Percentiles rank a stretch among this genome's conserved stretches.
Evolutionary conservation across 192 early-diverging fungal genomes (phyloP).

Genomic region (Coemansia furcata): DNA sequence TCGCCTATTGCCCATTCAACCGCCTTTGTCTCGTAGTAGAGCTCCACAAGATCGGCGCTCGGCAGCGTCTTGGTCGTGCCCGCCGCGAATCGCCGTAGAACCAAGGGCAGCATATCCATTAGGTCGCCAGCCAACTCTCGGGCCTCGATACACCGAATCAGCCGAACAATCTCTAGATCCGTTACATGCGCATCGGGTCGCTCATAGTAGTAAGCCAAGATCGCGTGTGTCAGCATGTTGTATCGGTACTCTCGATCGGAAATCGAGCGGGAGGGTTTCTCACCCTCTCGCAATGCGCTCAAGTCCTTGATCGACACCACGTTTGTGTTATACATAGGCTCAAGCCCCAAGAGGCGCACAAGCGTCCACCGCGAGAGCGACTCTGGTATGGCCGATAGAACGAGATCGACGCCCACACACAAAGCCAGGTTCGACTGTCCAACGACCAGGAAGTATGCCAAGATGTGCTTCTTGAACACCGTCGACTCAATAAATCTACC

Average conservation of each 20-base stretch:
- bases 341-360: conserved; percentile 6
- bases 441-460: conserved; percentile 25
- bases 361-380: conserved; percentile 26
- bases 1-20: not conserved
- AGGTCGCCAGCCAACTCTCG: conserved; percentile 13
- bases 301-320: not conserved
- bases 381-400: conserved; percentile 4
- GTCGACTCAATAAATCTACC: not conserved
- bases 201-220: conserved; percentile 23
- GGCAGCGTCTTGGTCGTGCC: not conserved
- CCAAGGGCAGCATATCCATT: conserved; percentile 25
- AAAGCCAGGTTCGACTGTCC: conserved; percentile 24
- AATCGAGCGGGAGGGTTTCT: not conserved
- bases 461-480: conserved; percentile 7
- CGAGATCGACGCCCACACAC: conserved; percentile 8
- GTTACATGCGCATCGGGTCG: not conserved
- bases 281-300: not conserved
- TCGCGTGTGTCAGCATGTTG: conserved; percentile 13
- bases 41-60: not conserved
- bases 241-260: conserved; percentile 16
- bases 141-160: conserved; percentile 20
- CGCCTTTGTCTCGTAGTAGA: conserved; percentile 10
- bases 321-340: conserved; percentile 1
- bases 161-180: conserved; percentile 21
- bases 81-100: conserved; percentile 12